Evolutionary conservation across 129 eudicot species (phyloP), one percentile per base, ranked within the genome.

Genomic region (Scalesia atractyloides): DNA sequence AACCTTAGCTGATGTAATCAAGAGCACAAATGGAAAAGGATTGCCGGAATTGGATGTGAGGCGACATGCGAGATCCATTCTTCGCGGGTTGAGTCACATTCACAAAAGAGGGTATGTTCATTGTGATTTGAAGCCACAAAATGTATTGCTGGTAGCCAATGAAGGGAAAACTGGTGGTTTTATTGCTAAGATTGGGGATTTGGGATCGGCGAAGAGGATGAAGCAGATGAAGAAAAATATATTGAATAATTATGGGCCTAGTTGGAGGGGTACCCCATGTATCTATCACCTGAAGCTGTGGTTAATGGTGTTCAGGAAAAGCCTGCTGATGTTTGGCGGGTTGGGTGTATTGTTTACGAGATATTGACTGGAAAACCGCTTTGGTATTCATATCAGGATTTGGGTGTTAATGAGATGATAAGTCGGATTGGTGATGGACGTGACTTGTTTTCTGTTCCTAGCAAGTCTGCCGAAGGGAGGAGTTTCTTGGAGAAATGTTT

Each of bases 281-380:
- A 86, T 73, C 39, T 83, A 34, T 86, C 91, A 16, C 91, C 96
- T 7, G 96, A 89, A 74, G 86, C 81, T n/a, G 82, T 86, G 58
- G 56, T 43, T 51, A 80, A 72, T 37, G 68, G 76, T 65, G 75
- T 73, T 50, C 96, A 89, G 64, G 82, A 84, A 12, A 24, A 47
- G 68, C 84, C 96, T 15, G 58, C 79, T 34, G 96, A 89, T 82
- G 70, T 89, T 48, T 89, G 96, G 96, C 87, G 92, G 0, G 36
- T 86, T 18, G 96, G 96, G 18, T 86, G 91, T 68, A 82, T 82
- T 7, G 84, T 89, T 34, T 80, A 73, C 0, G 86, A 89, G 84
- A 86, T 89, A 92, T 54, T 89, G 13, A 86, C 96, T 0, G 96
- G 96, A 24, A 86, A 84, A 41, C 79, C 84, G 15, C 70, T 83